Percentiles rank a stretch among this genome's conserved stretches.
phyloP scores from a whole-genome alignment of 306 rosid genomes.

The Macrotyloma uniflorum region DNA sequence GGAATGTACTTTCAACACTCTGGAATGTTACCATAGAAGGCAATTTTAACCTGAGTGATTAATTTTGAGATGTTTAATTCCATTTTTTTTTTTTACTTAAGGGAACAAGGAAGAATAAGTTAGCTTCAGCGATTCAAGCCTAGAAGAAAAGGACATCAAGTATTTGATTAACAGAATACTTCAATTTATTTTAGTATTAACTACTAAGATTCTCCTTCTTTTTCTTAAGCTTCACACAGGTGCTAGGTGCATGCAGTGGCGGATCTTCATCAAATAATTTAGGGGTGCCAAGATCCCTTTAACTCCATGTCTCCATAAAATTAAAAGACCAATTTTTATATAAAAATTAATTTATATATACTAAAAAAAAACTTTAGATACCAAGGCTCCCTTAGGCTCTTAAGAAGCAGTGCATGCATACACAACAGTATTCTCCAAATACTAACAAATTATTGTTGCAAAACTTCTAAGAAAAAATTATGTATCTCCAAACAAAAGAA shows the following conservation, averaged over 20 bases:
- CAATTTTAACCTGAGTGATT: conserved; percentile 1
- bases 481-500: conserved; percentile 8
- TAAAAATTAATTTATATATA: too few species aligned
- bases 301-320: too few species aligned
- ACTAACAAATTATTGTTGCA: conserved; percentile 10
- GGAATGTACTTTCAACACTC: conserved; percentile 4
- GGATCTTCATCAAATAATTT: too few species aligned
- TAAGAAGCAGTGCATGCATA: not conserved
- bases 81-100: not conserved
- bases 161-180: not conserved
- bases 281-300: too few species aligned
- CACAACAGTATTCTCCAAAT: not conserved
- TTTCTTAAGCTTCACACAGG: conserved; percentile 5
- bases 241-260: not conserved
- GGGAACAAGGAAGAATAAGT: not conserved
- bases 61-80: conserved; percentile 1
- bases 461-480: conserved; percentile 4
- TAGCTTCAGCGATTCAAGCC: not conserved
- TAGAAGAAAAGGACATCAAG: not conserved
- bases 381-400: too few species aligned
- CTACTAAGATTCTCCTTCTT: not conserved
- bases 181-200: not conserved
- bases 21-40: conserved; percentile 6
- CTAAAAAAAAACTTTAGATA: too few species aligned
- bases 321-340: too few species aligned